Evolutionary conservation across 371 early-diverging fungal species (phyloP).

Genomic region (Chytridium lagenaria): DNA sequence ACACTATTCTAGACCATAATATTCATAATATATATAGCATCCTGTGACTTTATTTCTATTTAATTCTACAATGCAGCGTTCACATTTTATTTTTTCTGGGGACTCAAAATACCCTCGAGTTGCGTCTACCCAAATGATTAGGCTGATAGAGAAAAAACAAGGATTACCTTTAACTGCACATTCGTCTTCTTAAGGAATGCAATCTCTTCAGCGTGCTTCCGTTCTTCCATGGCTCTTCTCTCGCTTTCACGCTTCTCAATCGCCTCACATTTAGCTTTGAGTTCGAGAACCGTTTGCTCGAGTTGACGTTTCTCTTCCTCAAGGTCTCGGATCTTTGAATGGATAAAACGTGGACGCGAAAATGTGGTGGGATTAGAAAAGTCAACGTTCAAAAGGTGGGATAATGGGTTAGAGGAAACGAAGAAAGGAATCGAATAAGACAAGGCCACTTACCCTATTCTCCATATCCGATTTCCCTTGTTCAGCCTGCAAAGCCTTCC

Average conservation of each 20-base stretch:
- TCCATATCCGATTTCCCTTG: slow-evolving; percentile 64
- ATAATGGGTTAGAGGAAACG: too few relatives aligned
- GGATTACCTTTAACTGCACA: slow-evolving; percentile 63
- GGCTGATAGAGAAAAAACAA: background rate
- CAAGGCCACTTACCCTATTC: slow-evolving; percentile 50
- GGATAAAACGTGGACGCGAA: too few relatives aligned
- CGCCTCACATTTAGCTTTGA: slow-evolving; percentile 64
- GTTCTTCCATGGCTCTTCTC: slow-evolving; percentile 62
- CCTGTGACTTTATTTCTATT: too few relatives aligned
- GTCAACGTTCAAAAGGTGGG: too few relatives aligned
- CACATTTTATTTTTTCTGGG: slow-evolving; percentile 61
- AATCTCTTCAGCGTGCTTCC: slow-evolving; percentile 66
- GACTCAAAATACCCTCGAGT: slow-evolving; percentile 63
- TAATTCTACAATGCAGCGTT: too few relatives aligned
- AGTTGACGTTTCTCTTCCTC: slow-evolving; percentile 62
- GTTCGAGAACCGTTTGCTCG: slow-evolving; percentile 58
- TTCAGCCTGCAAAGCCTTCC: slow-evolving; percentile 63
- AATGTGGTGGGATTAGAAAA: too few relatives aligned
- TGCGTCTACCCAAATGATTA: slow-evolving; percentile 51
- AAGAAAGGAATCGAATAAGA: too few relatives aligned
- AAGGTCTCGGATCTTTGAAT: slow-evolving; percentile 54
- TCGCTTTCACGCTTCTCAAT: slow-evolving; percentile 65
- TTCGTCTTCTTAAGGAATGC: slow-evolving; percentile 68
- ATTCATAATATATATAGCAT: too few relatives aligned
- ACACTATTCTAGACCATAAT: too few relatives aligned